phyloP scores from a whole-genome alignment of 2,329 filamentous ascomycete genomes.

The Pseudocercospora fuligena region DNA sequence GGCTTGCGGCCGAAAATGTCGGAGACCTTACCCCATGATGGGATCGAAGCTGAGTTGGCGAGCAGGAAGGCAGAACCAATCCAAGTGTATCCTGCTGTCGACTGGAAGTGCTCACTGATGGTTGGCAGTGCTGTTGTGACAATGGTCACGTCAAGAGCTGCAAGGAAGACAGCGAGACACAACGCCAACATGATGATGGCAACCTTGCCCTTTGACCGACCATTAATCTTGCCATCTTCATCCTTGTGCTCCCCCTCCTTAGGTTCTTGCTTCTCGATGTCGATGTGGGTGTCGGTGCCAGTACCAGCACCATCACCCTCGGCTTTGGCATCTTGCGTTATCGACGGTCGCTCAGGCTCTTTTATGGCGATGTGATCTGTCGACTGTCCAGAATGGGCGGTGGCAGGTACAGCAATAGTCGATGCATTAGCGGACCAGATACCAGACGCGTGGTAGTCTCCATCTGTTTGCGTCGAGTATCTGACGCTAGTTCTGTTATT shows the following conservation, averaged over 20 bases:
- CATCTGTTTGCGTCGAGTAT: not conserved
- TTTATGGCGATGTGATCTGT: not conserved
- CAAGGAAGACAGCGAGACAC: slow-evolving; percentile 59
- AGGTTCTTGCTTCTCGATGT: slow-evolving; percentile 25
- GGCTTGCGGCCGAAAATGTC: slow-evolving; percentile 62
- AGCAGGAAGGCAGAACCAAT: slow-evolving; percentile 59
- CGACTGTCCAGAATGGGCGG: slow-evolving; percentile 2
- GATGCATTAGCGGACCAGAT: slow-evolving; percentile 9
- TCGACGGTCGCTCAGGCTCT: not conserved
- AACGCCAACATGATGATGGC: slow-evolving; percentile 57
- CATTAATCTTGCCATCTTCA: slow-evolving; percentile 31
- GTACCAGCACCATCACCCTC: slow-evolving; percentile 12
- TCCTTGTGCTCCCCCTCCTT: slow-evolving; percentile 28
- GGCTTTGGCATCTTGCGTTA: not conserved
- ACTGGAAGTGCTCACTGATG: slow-evolving; percentile 52
- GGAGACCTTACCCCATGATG: slow-evolving; percentile 46
- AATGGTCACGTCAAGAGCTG: slow-evolving; percentile 61
- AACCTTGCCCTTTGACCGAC: slow-evolving; percentile 46
- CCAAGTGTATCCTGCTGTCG: slow-evolving; percentile 58
- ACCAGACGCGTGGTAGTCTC: not conserved
- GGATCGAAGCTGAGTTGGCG: slow-evolving; percentile 43
- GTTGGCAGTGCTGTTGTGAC: slow-evolving; percentile 31
- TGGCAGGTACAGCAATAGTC: slow-evolving; percentile 8
- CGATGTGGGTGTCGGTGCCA: slow-evolving; percentile 17
- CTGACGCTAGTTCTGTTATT: slow-evolving; percentile 1